Base-by-base conservation (phyloP, 768 basidiomycete genomes). In the Pleurotus eryngii region DNA sequence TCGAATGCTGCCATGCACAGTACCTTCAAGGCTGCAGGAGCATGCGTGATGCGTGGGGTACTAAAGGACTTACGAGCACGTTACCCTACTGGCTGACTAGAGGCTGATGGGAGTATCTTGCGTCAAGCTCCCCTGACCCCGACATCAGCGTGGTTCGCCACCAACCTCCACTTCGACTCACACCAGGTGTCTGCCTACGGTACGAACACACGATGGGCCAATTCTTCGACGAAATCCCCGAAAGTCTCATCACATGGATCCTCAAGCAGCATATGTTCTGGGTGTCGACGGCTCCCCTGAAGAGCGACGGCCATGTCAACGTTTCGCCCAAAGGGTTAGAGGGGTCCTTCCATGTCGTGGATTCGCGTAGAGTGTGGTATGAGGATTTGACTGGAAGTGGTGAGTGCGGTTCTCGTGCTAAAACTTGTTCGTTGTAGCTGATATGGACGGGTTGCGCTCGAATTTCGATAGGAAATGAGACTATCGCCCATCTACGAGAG, bases 371-470 rank as follows among this genome's bases (percentile, higher is more conserved):
- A 47, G 83, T 85, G 2, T 89, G 87, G 88, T 90, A 90, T 60
- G 85, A 90, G 64, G 87, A 90, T 65, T 74, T 87, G 47, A 84
- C 82, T 17, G 88, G 88, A 6, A 84, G 85, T 58, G 86, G 86
- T 85, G 59, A 40, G 76, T 72, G n/a, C 9, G 30, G 11, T 35
- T 35, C 2, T 3, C 2, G 30, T 2, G 8, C 30, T 35, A 3
- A 0, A 35, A 35, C 8, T 11, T 35, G 30, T 9, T 35, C 30
- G 30, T 35, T 1, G 30, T 35, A 35, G 30, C 30, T 35, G 30
- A 49, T 45, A 27, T 8, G 39, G 14, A 48, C 35, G 12, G 3
- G 38, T 43, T 18, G 60, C 11, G 26, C 30, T 35, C 11, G 8
- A 50, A 18, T 58, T 38, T 15, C 18, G 12, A 24, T 48, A 84